These are phyloP conservation scores for Cyberlindnera misumaiensis DNA, from an alignment of 805 yeast genomes.

Conservation along the genomic window DNA sequence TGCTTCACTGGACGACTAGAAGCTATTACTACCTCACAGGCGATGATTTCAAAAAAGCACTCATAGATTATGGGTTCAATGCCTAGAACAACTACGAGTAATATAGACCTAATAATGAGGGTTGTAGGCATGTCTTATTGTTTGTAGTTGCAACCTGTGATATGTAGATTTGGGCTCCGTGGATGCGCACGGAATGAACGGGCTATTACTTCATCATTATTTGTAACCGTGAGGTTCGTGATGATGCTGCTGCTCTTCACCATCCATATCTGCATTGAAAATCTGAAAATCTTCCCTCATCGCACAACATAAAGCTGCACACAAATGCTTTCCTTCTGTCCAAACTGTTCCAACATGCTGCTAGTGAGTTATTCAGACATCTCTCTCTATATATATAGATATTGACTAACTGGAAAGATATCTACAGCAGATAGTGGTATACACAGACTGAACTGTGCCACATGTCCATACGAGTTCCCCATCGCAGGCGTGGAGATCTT, in stretches of 20 bases:
- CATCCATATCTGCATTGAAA: too few relatives aligned
- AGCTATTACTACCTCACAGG: constrained; percentile 28
- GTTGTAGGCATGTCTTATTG: too few relatives aligned
- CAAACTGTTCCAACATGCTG: constrained; percentile 83
- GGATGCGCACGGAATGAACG: too few relatives aligned
- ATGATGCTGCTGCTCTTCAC: too few relatives aligned
- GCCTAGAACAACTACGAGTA: not conserved
- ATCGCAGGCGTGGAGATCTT: constrained; percentile 77
- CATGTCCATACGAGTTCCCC: constrained; percentile 94
- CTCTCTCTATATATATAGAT: too few relatives aligned
- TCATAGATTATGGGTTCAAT: constrained; percentile 14
- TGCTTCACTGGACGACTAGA: constrained; percentile 21
- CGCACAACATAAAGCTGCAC: not conserved
- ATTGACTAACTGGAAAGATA: constrained; percentile 27
- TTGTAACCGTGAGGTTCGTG: too few relatives aligned
- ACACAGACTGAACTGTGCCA: constrained; percentile 77
- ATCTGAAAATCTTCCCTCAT: not conserved
- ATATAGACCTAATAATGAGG: too few relatives aligned
- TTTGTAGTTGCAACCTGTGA: too few relatives aligned
- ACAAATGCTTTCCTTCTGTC: constrained; percentile 87
- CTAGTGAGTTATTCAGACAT: too few relatives aligned
- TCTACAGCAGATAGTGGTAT: constrained; percentile 52
- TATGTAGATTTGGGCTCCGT: too few relatives aligned
- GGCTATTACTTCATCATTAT: too few relatives aligned
- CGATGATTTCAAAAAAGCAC: constrained; percentile 22